phyloP scores from a whole-genome alignment of 2,329 filamentous ascomycete species.

The Zymoseptoria brevis region DNA sequence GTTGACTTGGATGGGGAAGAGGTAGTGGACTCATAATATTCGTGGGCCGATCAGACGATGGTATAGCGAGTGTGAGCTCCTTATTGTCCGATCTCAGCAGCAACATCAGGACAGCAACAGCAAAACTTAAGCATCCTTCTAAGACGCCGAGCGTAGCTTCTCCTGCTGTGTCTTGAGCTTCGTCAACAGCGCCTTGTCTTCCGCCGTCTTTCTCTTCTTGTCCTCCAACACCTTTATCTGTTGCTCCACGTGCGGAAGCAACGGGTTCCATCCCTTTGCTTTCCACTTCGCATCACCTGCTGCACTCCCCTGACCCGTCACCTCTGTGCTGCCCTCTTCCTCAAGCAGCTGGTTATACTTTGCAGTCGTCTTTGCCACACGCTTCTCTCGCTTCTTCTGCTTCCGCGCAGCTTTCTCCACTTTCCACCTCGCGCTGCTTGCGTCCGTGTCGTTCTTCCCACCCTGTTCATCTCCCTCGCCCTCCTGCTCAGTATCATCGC shows the following conservation, averaged over 20 bases:
- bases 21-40: background rate
- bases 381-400: constrained; percentile 4
- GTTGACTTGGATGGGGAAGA: constrained; percentile 27
- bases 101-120: background rate
- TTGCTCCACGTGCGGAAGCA: background rate
- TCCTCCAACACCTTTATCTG: background rate
- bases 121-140: background rate
- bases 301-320: background rate
- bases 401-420: background rate
- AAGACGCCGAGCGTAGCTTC: background rate
- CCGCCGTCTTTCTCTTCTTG: background rate
- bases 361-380: background rate
- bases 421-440: background rate
- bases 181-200: background rate
- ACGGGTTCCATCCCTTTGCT: background rate
- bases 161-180: background rate
- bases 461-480: constrained; percentile 5
- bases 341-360: background rate
- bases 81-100: background rate
- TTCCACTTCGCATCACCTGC: background rate
- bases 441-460: constrained; percentile 2
- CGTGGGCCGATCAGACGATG: background rate
- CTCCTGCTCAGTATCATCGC: constrained; percentile 1
- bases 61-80: background rate
- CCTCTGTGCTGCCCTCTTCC: background rate